Percentiles rank a stretch among this genome's conserved stretches.
phyloP scores from a whole-genome alignment of 148 eudicot genomes.

The Spergularia marina region DNA sequence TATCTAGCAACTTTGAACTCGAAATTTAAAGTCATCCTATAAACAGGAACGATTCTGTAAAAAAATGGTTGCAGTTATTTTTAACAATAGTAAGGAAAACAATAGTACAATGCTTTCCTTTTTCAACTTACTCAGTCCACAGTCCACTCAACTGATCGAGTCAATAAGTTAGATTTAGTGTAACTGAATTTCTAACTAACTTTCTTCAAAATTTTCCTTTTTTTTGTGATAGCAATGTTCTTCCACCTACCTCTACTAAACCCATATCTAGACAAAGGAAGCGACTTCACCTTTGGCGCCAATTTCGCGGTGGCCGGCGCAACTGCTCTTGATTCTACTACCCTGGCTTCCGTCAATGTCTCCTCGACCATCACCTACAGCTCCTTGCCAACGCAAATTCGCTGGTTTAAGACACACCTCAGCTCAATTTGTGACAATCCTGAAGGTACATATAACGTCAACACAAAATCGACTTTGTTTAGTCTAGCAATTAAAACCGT shows the following conservation, averaged over 20 bases:
- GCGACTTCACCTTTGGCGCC: conserved; percentile 37
- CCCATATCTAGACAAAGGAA: conserved; percentile 32
- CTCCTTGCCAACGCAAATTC: conserved; percentile 29
- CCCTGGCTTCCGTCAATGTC: conserved; percentile 9
- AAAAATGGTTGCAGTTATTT: too few species aligned
- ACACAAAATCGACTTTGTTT: neutral
- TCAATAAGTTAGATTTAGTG: too few species aligned
- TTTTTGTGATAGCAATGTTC: conserved; percentile 22
- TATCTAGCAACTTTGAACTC: too few species aligned
- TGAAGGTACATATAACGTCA: conserved; percentile 13
- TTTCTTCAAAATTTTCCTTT: neutral
- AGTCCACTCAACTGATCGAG: too few species aligned
- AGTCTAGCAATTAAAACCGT: too few species aligned
- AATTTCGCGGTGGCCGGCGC: conserved; percentile 42
- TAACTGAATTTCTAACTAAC: neutral
- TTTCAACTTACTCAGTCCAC: too few species aligned
- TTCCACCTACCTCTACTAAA: conserved; percentile 30
- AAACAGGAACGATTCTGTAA: too few species aligned
- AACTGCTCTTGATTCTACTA: conserved; percentile 27
- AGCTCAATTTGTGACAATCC: conserved; percentile 11
- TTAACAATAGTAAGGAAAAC: too few species aligned
- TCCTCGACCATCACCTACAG: neutral
- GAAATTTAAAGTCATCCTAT: too few species aligned
- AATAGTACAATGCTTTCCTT: too few species aligned
- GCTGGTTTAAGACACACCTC: conserved; percentile 38